Conservation (phyloP, 148 eudicot species). For the Cornus florida region DNA sequence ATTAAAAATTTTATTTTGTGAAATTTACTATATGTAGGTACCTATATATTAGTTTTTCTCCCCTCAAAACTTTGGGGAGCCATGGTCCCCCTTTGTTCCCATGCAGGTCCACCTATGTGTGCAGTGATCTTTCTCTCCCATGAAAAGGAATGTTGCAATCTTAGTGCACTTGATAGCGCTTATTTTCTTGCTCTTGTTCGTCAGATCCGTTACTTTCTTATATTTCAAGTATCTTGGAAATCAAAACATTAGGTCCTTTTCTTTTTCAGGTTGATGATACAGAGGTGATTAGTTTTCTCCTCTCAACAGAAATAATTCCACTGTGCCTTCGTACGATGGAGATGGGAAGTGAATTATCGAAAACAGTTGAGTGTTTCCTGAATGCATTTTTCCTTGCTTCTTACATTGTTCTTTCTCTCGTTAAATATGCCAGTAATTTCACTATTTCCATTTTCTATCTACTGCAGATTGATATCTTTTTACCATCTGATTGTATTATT, state of each 20-base stretch:
- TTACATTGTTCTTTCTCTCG: background rate
- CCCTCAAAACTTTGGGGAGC: too few relatives aligned
- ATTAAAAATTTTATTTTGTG: too few relatives aligned
- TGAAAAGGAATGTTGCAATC: background rate
- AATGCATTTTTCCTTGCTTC: background rate
- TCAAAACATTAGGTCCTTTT: conserved; percentile 16
- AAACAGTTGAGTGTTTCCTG: conserved; percentile 64
- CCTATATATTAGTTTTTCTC: too few relatives aligned
- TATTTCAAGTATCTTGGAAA: background rate
- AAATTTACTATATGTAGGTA: too few relatives aligned
- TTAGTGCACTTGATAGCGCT: background rate
- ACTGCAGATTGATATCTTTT: background rate
- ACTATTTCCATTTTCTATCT: background rate
- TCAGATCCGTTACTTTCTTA: background rate
- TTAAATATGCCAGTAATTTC: background rate
- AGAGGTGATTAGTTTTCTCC: conserved; percentile 85
- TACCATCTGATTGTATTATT: background rate
- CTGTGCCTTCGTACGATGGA: conserved; percentile 94
- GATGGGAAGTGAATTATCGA: conserved; percentile 88
- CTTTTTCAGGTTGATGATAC: conserved; percentile 69
- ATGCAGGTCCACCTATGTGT: background rate
- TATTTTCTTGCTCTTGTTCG: background rate
- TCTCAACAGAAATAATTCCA: conserved; percentile 88
- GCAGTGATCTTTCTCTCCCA: background rate
- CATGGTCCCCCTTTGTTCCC: too few relatives aligned